Evolutionary conservation across 129 eudicot species (phyloP).

Genomic region (Helianthus annuus): HanXRQr2.0-SUNRISE NC_035444.2:2373929-2374428

Average conservation of each 20-base stretch:
- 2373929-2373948: too few species aligned
- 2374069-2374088: slow-evolving; percentile 71
- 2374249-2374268: neutral
- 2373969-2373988: too few species aligned
- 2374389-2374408: slow-evolving; percentile 63
- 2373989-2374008: too few species aligned
- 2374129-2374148: slow-evolving; percentile 60
- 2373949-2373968: too few species aligned
- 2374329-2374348: slow-evolving; percentile 80
- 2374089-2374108: slow-evolving; percentile 56
- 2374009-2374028: neutral
- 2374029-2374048: neutral
- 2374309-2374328: slow-evolving; percentile 35
- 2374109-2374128: slow-evolving; percentile 71
- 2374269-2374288: neutral
- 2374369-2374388: slow-evolving; percentile 48
- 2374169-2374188: slow-evolving; percentile 73
- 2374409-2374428: slow-evolving; percentile 83
- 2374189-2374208: slow-evolving; percentile 13
- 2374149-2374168: slow-evolving; percentile 54
- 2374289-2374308: neutral
- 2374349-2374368: slow-evolving; percentile 55
- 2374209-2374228: neutral
- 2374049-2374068: slow-evolving; percentile 5
- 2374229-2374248: neutral